Evolutionary conservation across 257 asterid species (phyloP).

Genomic region (Echites panduratus): DNA sequence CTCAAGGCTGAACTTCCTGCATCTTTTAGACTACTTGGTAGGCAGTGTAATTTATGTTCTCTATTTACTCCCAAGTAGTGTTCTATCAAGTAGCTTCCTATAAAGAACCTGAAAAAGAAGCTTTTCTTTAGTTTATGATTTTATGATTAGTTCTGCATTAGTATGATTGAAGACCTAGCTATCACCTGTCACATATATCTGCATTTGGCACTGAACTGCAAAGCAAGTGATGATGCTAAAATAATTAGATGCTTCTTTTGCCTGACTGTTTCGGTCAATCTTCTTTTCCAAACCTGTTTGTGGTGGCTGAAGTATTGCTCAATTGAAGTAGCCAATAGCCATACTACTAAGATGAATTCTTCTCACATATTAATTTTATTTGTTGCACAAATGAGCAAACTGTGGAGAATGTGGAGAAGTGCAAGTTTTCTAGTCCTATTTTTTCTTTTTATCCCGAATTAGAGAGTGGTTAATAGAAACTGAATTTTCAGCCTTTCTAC

Average conservation of each 20-base stretch:
- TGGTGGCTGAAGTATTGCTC: no score
- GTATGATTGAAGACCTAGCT: neutral
- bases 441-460: neutral
- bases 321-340: neutral
- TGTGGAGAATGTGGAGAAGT: neutral
- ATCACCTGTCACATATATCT: neutral
- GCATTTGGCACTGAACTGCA: neutral
- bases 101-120: neutral
- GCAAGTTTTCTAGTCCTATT: neutral
- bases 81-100: neutral
- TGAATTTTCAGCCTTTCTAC: neutral
- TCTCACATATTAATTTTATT: neutral
- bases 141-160: neutral
- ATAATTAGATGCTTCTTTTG: neutral
- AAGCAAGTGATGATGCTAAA: neutral
- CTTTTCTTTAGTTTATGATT: neutral
- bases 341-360: neutral
- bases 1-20: slow-evolving; percentile 87
- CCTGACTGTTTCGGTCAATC: neutral
- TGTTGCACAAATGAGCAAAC: neutral
- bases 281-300: neutral
- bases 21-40: slow-evolving; percentile 92
- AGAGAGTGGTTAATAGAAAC: neutral
- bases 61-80: neutral
- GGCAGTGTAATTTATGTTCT: slow-evolving; percentile 14